phyloP scores from a whole-genome alignment of 2,329 filamentous ascomycete genomes.

The Bipolaris cookei region DNA sequence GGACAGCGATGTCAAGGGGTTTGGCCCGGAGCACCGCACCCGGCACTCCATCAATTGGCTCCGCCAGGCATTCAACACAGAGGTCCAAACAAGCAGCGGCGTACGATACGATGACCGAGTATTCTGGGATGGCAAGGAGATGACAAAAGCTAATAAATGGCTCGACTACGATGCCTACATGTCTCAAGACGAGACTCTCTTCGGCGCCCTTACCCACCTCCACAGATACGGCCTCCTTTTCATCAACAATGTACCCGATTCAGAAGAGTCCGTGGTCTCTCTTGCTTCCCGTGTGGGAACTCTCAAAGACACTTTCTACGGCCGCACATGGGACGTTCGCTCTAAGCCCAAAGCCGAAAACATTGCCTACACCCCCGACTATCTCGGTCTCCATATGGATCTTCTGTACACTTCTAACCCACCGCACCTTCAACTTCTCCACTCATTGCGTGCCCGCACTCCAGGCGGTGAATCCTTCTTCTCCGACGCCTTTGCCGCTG shows the following conservation, averaged over 20 bases:
- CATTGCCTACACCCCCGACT: constrained; percentile 82
- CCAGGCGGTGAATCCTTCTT: constrained; percentile 86
- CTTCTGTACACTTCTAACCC: constrained; percentile 82
- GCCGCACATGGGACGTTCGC: constrained; percentile 85
- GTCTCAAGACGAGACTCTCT: constrained; percentile 62
- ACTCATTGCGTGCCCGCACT: constrained; percentile 83
- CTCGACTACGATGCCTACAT: constrained; percentile 78
- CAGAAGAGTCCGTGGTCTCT: constrained; percentile 67
- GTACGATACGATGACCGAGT: constrained; percentile 50
- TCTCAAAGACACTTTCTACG: constrained; percentile 88
- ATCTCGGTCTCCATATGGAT: constrained; percentile 91
- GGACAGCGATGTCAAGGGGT: constrained; percentile 60
- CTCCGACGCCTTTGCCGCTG: constrained; percentile 73
- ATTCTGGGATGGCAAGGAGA: constrained; percentile 56
- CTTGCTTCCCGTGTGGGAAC: constrained; percentile 77
- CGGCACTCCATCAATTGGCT: constrained; percentile 46
- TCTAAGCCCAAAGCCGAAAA: constrained; percentile 85
- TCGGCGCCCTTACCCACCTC: constrained; percentile 67
- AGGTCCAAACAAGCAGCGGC: constrained; percentile 38
- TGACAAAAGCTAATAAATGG: constrained; percentile 59
- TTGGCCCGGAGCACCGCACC: constrained; percentile 52
- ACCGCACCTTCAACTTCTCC: constrained; percentile 84
- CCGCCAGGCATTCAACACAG: constrained; percentile 39
- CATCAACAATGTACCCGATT: constrained; percentile 73
- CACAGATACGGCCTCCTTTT: constrained; percentile 75